Conservation (phyloP, 2,329 filamentous ascomycete genomes). For the Pseudogymnoascus sp. region DNA sequence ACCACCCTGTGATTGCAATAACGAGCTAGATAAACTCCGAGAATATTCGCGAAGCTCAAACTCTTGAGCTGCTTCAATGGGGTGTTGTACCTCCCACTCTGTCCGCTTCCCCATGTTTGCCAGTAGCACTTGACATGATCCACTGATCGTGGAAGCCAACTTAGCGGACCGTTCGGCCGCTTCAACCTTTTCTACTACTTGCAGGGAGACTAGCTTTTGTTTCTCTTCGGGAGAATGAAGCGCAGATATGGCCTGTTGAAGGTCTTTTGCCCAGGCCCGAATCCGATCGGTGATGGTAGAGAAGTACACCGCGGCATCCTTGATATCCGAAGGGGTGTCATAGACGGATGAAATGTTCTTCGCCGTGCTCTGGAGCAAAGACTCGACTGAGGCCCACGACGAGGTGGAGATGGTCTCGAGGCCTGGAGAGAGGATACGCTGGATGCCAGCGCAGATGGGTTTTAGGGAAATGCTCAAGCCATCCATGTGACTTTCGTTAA, state of each 20-base stretch:
- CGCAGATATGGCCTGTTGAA: constrained; percentile 1
- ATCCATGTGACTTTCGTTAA: not conserved
- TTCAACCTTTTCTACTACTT: not conserved
- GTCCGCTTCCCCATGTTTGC: not conserved
- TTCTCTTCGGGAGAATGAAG: not conserved
- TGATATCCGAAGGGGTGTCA: not conserved
- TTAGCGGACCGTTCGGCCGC: not conserved
- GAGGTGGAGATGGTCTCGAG: constrained; percentile 4
- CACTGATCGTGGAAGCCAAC: not conserved
- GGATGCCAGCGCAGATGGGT: not conserved
- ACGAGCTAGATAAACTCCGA: not conserved
- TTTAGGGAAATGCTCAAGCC: constrained; percentile 8
- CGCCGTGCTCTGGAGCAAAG: not conserved
- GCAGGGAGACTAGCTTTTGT: not conserved
- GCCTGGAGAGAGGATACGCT: not conserved
- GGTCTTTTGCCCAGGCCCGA: not conserved
- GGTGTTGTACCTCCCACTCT: not conserved
- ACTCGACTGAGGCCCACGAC: not conserved
- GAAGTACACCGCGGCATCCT: not conserved
- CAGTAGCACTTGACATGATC: not conserved
- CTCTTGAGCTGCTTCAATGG: not conserved
- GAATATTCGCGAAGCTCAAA: constrained; percentile 7
- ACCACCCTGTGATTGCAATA: not conserved
- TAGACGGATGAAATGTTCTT: constrained; percentile 1
- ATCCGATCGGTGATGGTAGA: not conserved